These are phyloP conservation scores for Gastrodia elata DNA, from an alignment of 106 monocot species.

Conservation along the genomic window DNA sequence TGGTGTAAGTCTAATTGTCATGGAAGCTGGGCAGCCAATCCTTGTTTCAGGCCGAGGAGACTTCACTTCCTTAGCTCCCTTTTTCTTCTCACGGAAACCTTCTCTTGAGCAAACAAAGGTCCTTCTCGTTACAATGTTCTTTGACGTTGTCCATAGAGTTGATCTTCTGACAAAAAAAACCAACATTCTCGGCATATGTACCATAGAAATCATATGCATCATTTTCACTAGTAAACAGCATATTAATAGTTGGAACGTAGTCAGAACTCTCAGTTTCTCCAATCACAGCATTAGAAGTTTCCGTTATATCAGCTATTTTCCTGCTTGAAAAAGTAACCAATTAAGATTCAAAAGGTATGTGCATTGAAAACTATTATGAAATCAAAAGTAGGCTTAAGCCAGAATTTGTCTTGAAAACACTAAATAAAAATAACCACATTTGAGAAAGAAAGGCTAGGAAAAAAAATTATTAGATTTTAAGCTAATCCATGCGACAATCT, in stretches of 20 bases:
- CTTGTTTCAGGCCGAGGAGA: constrained; percentile 53
- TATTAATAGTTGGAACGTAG: constrained; percentile 39
- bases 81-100: constrained; percentile 67
- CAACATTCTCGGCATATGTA: constrained; percentile 51
- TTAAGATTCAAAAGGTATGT: background rate
- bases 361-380: background rate
- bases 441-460: background rate
- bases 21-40: constrained; percentile 57
- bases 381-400: background rate
- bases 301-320: constrained; percentile 7
- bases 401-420: background rate
- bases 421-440: background rate
- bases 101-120: constrained; percentile 73
- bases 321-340: background rate
- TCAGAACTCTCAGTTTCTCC: constrained; percentile 14
- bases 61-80: constrained; percentile 47
- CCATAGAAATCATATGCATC: constrained; percentile 67
- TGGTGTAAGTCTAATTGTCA: constrained; percentile 56
- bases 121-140: constrained; percentile 59
- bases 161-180: constrained; percentile 66
- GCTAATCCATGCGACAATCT: background rate
- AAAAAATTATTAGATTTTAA: background rate
- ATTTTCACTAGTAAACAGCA: constrained; percentile 63
- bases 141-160: constrained; percentile 55
- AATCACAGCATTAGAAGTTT: background rate